These are phyloP conservation scores for Cantharellus anzutake DNA, from an alignment of 768 basidiomycete species.

Conservation along the genomic window DNA sequence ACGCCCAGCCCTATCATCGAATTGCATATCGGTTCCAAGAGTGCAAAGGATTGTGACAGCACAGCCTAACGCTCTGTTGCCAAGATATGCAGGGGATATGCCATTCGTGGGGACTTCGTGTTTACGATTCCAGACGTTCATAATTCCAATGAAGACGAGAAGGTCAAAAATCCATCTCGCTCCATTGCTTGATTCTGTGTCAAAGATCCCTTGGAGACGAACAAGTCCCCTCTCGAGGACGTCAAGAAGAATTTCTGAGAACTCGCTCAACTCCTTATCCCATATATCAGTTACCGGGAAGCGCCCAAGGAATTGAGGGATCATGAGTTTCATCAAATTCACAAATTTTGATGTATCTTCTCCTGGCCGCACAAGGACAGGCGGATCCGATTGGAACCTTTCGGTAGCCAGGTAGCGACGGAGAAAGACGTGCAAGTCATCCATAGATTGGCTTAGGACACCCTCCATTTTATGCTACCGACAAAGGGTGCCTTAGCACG, in stretches of 20 bases:
- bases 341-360: neutral
- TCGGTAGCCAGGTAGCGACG: neutral
- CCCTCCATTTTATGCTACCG: no score
- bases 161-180: neutral
- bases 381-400: neutral
- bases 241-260: neutral
- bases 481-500: no score
- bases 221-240: neutral
- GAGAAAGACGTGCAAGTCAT: no score
- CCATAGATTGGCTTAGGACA: no score
- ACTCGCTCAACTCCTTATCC: neutral
- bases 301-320: neutral
- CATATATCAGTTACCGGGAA: neutral
- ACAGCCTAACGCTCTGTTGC: neutral
- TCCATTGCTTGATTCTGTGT: neutral
- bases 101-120: neutral
- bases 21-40: neutral
- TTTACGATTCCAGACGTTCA: neutral
- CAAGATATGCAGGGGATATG: neutral
- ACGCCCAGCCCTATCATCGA: neutral
- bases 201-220: neutral
- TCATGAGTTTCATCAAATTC: neutral
- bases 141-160: neutral
- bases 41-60: neutral
- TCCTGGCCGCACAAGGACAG: neutral